Base-by-base conservation (phyloP, 371 early-diverging fungal species). In the Rhizomucor miehei region DNA sequence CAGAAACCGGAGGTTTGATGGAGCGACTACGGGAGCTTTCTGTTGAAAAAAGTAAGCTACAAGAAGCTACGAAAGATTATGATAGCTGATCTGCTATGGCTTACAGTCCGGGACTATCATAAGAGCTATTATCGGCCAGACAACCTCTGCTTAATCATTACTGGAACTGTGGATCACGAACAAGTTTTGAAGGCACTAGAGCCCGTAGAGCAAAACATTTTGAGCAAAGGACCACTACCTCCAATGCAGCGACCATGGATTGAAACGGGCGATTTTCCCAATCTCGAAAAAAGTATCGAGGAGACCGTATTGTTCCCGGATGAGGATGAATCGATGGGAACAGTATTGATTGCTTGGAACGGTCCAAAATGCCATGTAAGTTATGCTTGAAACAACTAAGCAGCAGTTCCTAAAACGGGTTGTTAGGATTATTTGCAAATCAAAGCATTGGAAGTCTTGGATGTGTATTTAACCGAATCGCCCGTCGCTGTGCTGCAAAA, bases 1-100 rank as follows among this genome's bases (percentile, higher is more conserved):
- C 75, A 49, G 85, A 84, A 49, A 87, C 87, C 1, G 87, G 87
- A 37, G 87, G 87, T 1, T 58, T 86, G 21, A 87, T 87, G 87
- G 80, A 82, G 44, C 66, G 75, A 51, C 67, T 87, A n/a, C 71
- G 87, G 37, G 77, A 81, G 3, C 68, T 87, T n/a, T 62, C 67
- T 37, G 84, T 84, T 20, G 84, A 87, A 9, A 79, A 79, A 62
- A 85, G 86, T 84, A 72, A 65, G 67, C 29, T 12, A 14, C 23
- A 17, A 52, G 19, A n/a, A n/a, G n/a, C n/a, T 48, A 59, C 43
- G 1, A 13, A 23, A 34, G 3, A 17, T 29, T 3, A 29, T 29
- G 29, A 29, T 29, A 29, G 29, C 8, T 5, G 29, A 29, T 29
- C 17, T 43, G 43, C 8, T 44, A 48, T 19, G n/a, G 50, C 14